Base-by-base conservation (phyloP, 140 eudicot genomes). In the Oenanthe javanica region DNA sequence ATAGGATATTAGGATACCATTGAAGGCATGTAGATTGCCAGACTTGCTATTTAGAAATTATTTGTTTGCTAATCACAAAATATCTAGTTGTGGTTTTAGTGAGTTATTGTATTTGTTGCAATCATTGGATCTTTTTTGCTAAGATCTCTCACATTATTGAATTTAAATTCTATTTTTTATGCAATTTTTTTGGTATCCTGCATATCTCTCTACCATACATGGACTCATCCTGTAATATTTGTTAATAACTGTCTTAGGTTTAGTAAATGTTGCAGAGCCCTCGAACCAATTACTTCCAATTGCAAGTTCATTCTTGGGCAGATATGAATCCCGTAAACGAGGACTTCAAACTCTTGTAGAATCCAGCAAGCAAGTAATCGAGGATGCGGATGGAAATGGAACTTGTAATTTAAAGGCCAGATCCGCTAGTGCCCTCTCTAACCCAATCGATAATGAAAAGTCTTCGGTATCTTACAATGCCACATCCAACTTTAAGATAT, bases 401-500 rank as follows among this genome's bases (percentile, higher is more conserved):
- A 81, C 72, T 49, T 71, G 86, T 67, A 81, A 79, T 81, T 84
- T 80, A 55, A 77, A 85, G 54, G 21, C 86, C 10, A 83, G 54
- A 57, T 72, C 86, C 5, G 76, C 43, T 36, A 67, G 70, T 51
- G 73, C 40, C 9, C 27, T 81, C 78, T 77, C 92, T 59, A 83
- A 76, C 8, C 46, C 83, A 36, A 31, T 59, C 67, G 36, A n/a
- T 16, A 51, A 51, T 55, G 83, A 82, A 52, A 82, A 66, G 42
- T 64, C 77, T 13, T 69, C 79, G n/a, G 81, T 86, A 19, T 78
- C 82, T 3, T 84, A 76, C 86, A 81, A 25, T 47, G 93, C 92
- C 47, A 88, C 79, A 61, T 92, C 97, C 55, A 86, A 83, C 64
- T 75, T 94, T 36, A 92, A 89, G 84, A 54, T 85, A 79, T 94